Conservation (phyloP, 2,329 filamentous ascomycete species). For the Clonostachys solani region DNA sequence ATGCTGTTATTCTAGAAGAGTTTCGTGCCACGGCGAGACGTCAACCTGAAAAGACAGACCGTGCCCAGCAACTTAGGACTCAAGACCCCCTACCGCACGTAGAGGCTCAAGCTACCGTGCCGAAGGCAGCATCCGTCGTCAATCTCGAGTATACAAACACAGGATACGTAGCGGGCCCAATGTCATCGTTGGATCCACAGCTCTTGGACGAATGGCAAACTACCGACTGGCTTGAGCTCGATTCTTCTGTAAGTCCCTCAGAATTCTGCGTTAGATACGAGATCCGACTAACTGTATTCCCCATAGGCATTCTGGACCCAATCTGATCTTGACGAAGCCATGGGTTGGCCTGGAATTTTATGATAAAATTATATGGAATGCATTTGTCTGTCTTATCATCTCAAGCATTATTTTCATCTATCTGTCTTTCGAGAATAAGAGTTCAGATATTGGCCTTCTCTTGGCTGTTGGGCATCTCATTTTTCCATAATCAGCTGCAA, state of each 20-base stretch:
- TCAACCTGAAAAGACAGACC: background rate
- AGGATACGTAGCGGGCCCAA: background rate
- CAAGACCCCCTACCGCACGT: background rate
- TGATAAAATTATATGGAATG: background rate
- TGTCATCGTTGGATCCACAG: background rate
- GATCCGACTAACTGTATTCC: no score
- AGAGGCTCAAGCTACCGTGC: background rate
- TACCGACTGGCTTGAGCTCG: slow-evolving; percentile 9
- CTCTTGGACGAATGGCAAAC: slow-evolving; percentile 8
- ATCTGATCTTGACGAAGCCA: slow-evolving; percentile 3
- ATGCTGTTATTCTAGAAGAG: slow-evolving; percentile 12
- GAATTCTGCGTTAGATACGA: no score
- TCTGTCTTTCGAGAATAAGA: no score
- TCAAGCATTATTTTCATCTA: no score
- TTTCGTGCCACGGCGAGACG: slow-evolving; percentile 9
- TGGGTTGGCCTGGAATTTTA: background rate
- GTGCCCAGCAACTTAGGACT: background rate
- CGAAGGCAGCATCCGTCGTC: no score
- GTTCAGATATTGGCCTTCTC: no score
- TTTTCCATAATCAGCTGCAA: no score
- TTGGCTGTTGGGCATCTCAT: no score
- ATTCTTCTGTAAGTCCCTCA: slow-evolving; percentile 9
- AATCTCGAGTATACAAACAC: background rate
- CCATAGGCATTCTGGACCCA: slow-evolving; percentile 9
- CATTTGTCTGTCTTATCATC: no score